Evolutionary conservation across 805 yeast species (phyloP).

Genomic region (Ogataea trehalophila): DNA sequence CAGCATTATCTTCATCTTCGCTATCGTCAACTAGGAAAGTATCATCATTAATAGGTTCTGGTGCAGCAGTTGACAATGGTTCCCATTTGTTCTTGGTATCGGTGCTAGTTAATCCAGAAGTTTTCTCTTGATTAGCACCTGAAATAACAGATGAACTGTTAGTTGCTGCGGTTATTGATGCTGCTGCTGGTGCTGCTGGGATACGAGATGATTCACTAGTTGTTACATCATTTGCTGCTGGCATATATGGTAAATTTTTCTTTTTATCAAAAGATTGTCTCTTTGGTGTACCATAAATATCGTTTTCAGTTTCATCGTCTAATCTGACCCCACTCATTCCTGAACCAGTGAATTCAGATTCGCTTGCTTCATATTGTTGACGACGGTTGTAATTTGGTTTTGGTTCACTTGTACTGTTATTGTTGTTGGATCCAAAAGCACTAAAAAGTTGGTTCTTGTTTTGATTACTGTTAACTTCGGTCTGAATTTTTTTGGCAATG

Average conservation of each 20-base stretch:
- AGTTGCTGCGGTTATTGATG: too few relatives aligned
- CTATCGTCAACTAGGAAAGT: slow-evolving; percentile 49
- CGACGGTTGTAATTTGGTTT: slow-evolving; percentile 9
- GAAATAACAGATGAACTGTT: not conserved
- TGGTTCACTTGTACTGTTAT: not conserved
- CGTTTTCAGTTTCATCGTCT: slow-evolving; percentile 22
- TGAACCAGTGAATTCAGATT: slow-evolving; percentile 17
- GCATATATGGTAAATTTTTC: not conserved
- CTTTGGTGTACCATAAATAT: slow-evolving; percentile 22
- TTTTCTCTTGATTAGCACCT: not conserved
- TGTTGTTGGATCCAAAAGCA: slow-evolving; percentile 23
- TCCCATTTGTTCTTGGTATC: slow-evolving; percentile 34
- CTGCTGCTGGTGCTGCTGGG: too few relatives aligned
- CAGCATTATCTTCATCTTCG: slow-evolving; percentile 37
- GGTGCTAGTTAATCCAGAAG: not conserved
- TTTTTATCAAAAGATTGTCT: slow-evolving; percentile 12
- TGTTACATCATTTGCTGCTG: not conserved
- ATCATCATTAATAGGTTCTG: slow-evolving; percentile 40
- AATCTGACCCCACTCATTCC: slow-evolving; percentile 16
- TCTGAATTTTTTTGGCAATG: slow-evolving; percentile 44
- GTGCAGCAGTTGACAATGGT: slow-evolving; percentile 35
- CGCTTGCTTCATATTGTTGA: slow-evolving; percentile 23
- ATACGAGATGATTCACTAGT: not conserved
- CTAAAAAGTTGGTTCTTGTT: slow-evolving; percentile 26
- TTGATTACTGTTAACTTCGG: slow-evolving; percentile 19